Evolutionary conservation across 2,329 filamentous ascomycete genomes (phyloP).

Genomic region (Hypoxylon sp.): DNA sequence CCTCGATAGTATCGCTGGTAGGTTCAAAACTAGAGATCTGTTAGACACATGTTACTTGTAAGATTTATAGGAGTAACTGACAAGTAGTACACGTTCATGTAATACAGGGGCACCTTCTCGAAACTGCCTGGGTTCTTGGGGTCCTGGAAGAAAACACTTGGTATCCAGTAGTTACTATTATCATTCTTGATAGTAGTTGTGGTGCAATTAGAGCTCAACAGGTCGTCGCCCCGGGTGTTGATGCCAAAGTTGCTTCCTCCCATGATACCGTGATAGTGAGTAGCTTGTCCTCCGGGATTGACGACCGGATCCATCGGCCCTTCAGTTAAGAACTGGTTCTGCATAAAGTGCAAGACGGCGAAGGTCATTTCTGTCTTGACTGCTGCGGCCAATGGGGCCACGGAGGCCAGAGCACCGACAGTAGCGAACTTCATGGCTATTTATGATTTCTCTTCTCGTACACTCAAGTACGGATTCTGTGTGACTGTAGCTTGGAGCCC

Average conservation of each 20-base stretch:
- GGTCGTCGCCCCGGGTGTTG: conserved; percentile 71
- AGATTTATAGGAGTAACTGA: conserved; percentile 56
- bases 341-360: conserved; percentile 80
- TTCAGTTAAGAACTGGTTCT: conserved; percentile 71
- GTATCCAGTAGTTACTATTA: conserved; percentile 84
- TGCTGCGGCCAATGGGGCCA: conserved; percentile 59
- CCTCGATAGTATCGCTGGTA: conserved; percentile 74
- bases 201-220: conserved; percentile 75
- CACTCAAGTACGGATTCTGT: conserved; percentile 24
- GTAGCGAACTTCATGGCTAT: conserved; percentile 50
- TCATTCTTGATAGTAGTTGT: conserved; percentile 78
- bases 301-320: conserved; percentile 79
- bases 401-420: conserved; percentile 41
- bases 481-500: conserved; percentile 27
- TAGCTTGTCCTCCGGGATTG: conserved; percentile 68
- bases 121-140: conserved; percentile 71
- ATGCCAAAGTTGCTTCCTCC: conserved; percentile 78
- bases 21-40: conserved; percentile 66
- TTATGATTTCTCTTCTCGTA: conserved; percentile 17
- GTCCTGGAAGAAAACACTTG: conserved; percentile 77
- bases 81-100: conserved; percentile 84
- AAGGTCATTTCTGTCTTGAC: conserved; percentile 67
- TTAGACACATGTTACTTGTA: neutral
- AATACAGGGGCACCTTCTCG: conserved; percentile 76
- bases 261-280: conserved; percentile 79